Evolutionary conservation across 179 eudicot species (phyloP).

Genomic region (Heliamphora pulchella): DNA sequence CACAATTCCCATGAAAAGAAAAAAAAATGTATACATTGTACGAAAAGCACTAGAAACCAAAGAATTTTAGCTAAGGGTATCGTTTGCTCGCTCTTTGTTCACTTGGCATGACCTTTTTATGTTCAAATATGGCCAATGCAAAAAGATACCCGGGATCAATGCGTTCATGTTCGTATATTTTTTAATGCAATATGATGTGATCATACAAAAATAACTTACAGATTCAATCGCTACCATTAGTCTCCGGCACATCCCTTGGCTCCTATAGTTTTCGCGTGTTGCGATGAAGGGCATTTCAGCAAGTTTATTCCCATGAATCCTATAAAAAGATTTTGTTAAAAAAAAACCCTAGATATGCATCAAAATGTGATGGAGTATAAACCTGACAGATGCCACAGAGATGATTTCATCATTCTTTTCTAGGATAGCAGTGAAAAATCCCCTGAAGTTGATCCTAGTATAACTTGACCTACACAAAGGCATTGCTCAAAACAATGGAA

Average conservation of each 20-base stretch:
- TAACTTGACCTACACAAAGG: constrained; percentile 43
- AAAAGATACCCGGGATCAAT: too few relatives aligned
- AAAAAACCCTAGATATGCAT: background rate
- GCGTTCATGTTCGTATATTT: background rate
- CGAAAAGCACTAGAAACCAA: too few relatives aligned
- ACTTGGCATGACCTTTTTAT: too few relatives aligned
- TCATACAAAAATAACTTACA: constrained; percentile 21
- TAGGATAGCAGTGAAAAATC: constrained; percentile 55
- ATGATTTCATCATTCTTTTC: constrained; percentile 58
- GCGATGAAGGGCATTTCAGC: constrained; percentile 82
- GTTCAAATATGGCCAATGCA: too few relatives aligned
- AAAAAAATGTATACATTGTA: too few relatives aligned
- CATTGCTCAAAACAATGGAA: background rate
- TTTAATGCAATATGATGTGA: background rate
- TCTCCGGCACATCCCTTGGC: constrained; percentile 64
- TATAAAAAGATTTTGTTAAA: constrained; percentile 8
- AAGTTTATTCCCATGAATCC: constrained; percentile 61
- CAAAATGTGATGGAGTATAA: constrained; percentile 4
- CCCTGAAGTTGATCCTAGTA: constrained; percentile 49
- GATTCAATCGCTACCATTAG: constrained; percentile 47
- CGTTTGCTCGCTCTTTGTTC: too few relatives aligned
- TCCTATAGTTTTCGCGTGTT: constrained; percentile 46
- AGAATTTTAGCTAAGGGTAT: too few relatives aligned
- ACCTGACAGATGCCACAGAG: constrained; percentile 59
- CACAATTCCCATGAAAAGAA: too few relatives aligned